Conservation (phyloP, 2,329 filamentous ascomycete species). For the Botrytis aclada region DNA sequence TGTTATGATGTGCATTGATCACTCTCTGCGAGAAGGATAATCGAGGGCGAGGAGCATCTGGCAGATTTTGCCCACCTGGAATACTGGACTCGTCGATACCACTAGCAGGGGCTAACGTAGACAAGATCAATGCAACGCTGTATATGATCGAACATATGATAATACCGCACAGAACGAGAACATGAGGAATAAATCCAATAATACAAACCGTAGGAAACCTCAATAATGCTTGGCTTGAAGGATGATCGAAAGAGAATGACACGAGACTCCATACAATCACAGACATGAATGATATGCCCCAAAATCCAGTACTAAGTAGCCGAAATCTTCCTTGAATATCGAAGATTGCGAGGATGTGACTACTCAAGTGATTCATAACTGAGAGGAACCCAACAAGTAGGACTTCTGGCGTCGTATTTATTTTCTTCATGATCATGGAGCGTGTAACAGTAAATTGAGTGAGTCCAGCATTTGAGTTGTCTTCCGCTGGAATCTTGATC, state of each 20-base stretch:
- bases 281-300: slow-evolving; percentile 86
- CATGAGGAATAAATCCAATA: slow-evolving; percentile 89
- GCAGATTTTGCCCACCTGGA: slow-evolving; percentile 39
- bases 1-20: slow-evolving; percentile 72
- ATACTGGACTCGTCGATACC: slow-evolving; percentile 24
- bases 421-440: slow-evolving; percentile 68
- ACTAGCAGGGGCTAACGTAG: slow-evolving; percentile 56
- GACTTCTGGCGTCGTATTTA: slow-evolving; percentile 88
- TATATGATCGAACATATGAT: slow-evolving; percentile 75
- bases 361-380: slow-evolving; percentile 81
- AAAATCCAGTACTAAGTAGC: slow-evolving; percentile 83
- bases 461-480: slow-evolving; percentile 29
- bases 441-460: slow-evolving; percentile 52
- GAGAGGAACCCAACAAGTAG: slow-evolving; percentile 85
- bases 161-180: slow-evolving; percentile 82
- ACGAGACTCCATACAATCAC: slow-evolving; percentile 76
- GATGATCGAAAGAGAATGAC: slow-evolving; percentile 58
- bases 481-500: slow-evolving; percentile 25
- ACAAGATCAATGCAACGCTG: slow-evolving; percentile 68
- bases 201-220: slow-evolving; percentile 93
- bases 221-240: slow-evolving; percentile 63
- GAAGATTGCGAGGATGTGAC: slow-evolving; percentile 76
- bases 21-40: slow-evolving; percentile 58
- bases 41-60: slow-evolving; percentile 30
- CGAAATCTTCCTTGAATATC: slow-evolving; percentile 75